A percentile compares a stretch with the other conserved stretches of the same genome.
Conservation (phyloP, 306 rosid genomes). For the Pyrus pyrifolia region DNA sequence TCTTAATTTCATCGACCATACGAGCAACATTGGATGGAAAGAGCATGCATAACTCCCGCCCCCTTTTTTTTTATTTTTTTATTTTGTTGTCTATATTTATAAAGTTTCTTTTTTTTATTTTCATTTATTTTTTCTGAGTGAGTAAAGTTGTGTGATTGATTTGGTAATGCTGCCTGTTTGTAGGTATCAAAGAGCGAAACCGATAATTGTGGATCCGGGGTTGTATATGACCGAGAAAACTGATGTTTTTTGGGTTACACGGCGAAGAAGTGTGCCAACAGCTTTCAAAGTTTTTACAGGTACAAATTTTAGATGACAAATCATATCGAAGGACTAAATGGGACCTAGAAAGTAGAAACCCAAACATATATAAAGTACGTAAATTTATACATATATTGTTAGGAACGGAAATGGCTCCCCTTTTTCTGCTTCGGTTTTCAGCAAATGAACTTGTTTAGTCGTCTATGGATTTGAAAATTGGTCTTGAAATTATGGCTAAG, state of each 20-base stretch:
- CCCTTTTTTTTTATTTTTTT: neutral
- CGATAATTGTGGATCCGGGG: constrained; percentile 87
- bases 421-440: neutral
- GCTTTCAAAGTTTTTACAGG: constrained; percentile 98
- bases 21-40: constrained; percentile 98
- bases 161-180: neutral
- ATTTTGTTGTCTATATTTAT: neutral
- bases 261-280: constrained; percentile 89
- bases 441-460: neutral
- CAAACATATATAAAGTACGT: neutral
- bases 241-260: constrained; percentile 94
- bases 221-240: constrained; percentile 78
- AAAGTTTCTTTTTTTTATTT: neutral
- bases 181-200: constrained; percentile 86
- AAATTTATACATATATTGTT: constrained; percentile 4
- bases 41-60: constrained; percentile 41
- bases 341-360: neutral
- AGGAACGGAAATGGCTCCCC: neutral
- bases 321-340: neutral
- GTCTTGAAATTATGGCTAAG: neutral
- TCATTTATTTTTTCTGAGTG: neutral
- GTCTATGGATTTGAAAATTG: neutral
- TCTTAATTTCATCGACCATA: constrained; percentile 96
- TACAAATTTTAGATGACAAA: constrained; percentile 8
- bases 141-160: constrained; percentile 12